Conservation (phyloP, 768 basidiomycete genomes). For the Strobilomyces dryophilus region DNA sequence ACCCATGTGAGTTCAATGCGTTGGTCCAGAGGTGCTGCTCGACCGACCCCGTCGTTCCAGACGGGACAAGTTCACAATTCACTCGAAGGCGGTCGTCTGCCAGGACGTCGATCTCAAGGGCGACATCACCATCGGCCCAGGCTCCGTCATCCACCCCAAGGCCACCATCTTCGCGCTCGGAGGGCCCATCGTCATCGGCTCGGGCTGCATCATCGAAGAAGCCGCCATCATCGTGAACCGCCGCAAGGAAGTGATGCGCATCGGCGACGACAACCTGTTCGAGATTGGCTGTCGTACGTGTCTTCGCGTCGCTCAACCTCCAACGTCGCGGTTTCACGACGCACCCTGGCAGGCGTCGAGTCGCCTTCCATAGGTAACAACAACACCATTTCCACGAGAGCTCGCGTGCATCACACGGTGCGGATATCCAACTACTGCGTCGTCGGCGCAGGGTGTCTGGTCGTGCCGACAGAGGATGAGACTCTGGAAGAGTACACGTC, state of each 20-base stretch:
- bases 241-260: slow-evolving; percentile 85
- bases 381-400: slow-evolving; percentile 84
- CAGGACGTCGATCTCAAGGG: slow-evolving; percentile 94
- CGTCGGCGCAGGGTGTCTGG: slow-evolving; percentile 74
- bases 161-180: slow-evolving; percentile 89
- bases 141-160: slow-evolving; percentile 91
- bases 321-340: no score
- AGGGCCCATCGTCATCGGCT: slow-evolving; percentile 87
- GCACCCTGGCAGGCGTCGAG: slow-evolving; percentile 66
- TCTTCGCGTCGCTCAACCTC: not conserved
- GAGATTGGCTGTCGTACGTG: slow-evolving; percentile 86
- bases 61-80: slow-evolving; percentile 85
- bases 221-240: slow-evolving; percentile 86
- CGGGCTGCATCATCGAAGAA: slow-evolving; percentile 90
- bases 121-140: slow-evolving; percentile 88
- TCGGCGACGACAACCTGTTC: slow-evolving; percentile 92
- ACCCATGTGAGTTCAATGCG: slow-evolving; percentile 24
- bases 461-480: slow-evolving; percentile 78
- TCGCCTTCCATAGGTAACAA: slow-evolving; percentile 76
- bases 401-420: slow-evolving; percentile 80
- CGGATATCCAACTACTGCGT: slow-evolving; percentile 77
- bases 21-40: not conserved
- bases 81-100: slow-evolving; percentile 87
- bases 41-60: slow-evolving; percentile 34
- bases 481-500: slow-evolving; percentile 78